A percentile compares a stretch with the other conserved stretches of the same genome.
phyloP scores from a whole-genome alignment of 2,329 filamentous ascomycete species.

The Verticillium dahliae region DNA sequence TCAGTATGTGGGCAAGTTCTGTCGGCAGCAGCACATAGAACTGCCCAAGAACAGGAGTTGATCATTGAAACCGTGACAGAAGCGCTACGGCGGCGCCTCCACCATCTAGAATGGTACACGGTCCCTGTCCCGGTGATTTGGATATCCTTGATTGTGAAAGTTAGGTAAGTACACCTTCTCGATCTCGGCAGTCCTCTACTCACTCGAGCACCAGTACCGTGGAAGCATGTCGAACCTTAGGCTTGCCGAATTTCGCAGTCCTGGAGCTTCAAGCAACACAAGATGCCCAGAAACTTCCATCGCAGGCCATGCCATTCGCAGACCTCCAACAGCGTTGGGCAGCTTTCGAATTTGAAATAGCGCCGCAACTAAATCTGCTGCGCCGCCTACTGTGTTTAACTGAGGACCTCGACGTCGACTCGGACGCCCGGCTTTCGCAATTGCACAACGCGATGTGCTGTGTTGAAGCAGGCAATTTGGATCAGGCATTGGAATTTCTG shows the following conservation, averaged over 20 bases:
- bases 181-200: not conserved
- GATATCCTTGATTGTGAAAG: not conserved
- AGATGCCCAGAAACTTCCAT: not conserved
- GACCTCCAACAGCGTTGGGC: not conserved
- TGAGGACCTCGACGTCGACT: too few relatives aligned
- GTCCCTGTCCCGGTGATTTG: not conserved
- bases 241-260: not conserved
- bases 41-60: not conserved
- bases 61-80: not conserved
- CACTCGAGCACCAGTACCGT: too few relatives aligned
- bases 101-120: not conserved
- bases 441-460: too few relatives aligned
- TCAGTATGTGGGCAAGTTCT: not conserved
- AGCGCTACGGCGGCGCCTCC: not conserved
- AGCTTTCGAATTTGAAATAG: too few relatives aligned
- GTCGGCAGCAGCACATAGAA: not conserved
- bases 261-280: not conserved
- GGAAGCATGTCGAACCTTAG: not conserved
- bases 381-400: too few relatives aligned
- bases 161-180: not conserved
- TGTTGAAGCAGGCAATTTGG: too few relatives aligned
- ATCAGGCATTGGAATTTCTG: too few relatives aligned
- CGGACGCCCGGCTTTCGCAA: too few relatives aligned
- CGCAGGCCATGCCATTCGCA: not conserved
- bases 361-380: too few relatives aligned